Percentiles rank a stretch among this genome's conserved stretches.
Conservation (phyloP, 2,329 filamentous ascomycete genomes). For the Verticillium zaregamsianum region DNA sequence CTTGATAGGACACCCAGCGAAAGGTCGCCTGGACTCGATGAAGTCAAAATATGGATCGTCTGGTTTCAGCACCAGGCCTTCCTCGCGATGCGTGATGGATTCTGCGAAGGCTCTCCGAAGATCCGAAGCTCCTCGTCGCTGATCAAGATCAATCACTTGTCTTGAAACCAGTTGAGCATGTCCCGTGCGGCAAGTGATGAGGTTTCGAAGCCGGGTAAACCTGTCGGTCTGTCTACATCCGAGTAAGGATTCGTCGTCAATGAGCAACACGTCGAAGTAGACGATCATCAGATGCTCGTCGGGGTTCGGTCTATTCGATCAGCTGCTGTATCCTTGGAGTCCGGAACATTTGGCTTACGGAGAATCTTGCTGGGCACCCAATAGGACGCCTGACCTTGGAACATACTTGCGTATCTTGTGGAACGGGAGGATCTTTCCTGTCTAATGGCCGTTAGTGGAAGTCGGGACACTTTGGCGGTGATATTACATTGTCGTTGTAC, state of each 20-base stretch:
- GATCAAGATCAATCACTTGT: conserved; percentile 62
- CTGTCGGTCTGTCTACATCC: conserved; percentile 52
- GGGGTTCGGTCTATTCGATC: conserved; percentile 34
- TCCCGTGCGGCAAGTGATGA: conserved; percentile 52
- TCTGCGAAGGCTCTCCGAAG: conserved; percentile 63
- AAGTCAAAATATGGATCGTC: conserved; percentile 73
- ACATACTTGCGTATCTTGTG: conserved; percentile 81
- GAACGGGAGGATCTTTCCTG: conserved; percentile 66
- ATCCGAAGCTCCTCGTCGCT: conserved; percentile 41
- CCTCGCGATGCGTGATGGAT: conserved; percentile 61
- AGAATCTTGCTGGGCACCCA: conserved; percentile 67
- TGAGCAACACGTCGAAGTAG: conserved; percentile 53
- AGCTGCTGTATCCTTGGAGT: conserved; percentile 7
- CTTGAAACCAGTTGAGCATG: conserved; percentile 64
- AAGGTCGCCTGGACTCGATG: conserved; percentile 26
- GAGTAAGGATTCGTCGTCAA: conserved; percentile 51
- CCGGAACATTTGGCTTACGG: conserved; percentile 38
- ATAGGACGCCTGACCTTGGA: conserved; percentile 62
- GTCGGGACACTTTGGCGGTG: background rate
- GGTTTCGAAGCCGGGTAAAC: conserved; percentile 52
- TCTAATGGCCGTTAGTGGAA: conserved; percentile 25
- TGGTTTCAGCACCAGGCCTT: conserved; percentile 79
- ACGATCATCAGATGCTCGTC: conserved; percentile 59
- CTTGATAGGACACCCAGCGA: conserved; percentile 63
- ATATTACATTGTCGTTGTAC: conserved; percentile 59